Conservation (phyloP, 768 basidiomycete genomes). For the Sporobolomyces roseus region DNA sequence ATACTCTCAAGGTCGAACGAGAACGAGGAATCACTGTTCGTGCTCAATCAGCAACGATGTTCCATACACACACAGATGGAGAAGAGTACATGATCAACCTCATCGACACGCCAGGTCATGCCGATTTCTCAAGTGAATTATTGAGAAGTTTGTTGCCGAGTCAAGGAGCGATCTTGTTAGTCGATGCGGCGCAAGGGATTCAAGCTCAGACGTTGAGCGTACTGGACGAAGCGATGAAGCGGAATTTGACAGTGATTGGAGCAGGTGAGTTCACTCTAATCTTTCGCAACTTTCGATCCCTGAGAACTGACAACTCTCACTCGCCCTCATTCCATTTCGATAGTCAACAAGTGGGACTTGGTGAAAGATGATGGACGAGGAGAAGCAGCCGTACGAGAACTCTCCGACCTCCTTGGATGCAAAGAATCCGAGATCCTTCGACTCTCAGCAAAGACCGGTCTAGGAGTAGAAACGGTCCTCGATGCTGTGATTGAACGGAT, state of each 20-base stretch:
- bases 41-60: constrained; percentile 60
- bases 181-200: constrained; percentile 72
- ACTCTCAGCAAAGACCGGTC: constrained; percentile 89
- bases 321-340: no score
- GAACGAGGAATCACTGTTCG: constrained; percentile 86
- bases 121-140: constrained; percentile 97
- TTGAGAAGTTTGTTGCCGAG: constrained; percentile 86
- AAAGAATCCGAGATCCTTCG: constrained; percentile 55
- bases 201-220: constrained; percentile 97
- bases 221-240: constrained; percentile 78
- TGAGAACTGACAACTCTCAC: neutral
- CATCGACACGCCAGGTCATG: constrained; percentile 97
- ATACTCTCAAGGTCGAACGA: constrained; percentile 93
- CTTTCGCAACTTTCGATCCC: no score
- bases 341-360: constrained; percentile 43
- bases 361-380: constrained; percentile 39
- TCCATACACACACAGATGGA: constrained; percentile 58
- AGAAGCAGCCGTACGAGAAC: constrained; percentile 28
- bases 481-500: constrained; percentile 75
- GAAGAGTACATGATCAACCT: constrained; percentile 75
- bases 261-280: constrained; percentile 48
- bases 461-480: constrained; percentile 72
- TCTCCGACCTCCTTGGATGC: constrained; percentile 37
- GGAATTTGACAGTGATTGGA: constrained; percentile 58
- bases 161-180: constrained; percentile 77